phyloP scores from a whole-genome alignment of 2,329 filamentous ascomycete species.

The Colletotrichum musicola region DNA sequence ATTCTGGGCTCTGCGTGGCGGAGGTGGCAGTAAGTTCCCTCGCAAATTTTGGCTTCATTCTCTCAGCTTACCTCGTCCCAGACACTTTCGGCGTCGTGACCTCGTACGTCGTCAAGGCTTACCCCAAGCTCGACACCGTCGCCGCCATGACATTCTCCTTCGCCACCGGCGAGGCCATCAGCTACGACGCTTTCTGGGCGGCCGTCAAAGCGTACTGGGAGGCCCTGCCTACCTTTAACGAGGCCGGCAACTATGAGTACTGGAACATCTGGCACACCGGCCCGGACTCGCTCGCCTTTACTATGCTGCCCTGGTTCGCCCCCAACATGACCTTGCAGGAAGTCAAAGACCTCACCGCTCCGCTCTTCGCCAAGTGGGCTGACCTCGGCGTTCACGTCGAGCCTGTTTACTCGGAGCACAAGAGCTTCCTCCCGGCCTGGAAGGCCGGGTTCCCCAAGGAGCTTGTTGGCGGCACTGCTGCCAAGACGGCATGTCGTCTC shows the following conservation, averaged over 20 bases:
- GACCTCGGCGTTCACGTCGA: constrained; percentile 46
- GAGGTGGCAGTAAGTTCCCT: constrained; percentile 46
- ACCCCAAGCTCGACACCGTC: constrained; percentile 54
- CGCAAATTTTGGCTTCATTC: rapidly evolving
- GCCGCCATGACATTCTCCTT: constrained; percentile 60
- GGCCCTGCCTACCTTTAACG: constrained; percentile 41
- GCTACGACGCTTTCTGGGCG: constrained; percentile 45
- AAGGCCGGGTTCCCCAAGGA: constrained; percentile 42
- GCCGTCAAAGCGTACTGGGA: constrained; percentile 43
- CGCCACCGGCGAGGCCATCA: constrained; percentile 36
- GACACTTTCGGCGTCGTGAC: constrained; percentile 70
- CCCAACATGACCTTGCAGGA: constrained; percentile 48
- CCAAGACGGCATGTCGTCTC: constrained; percentile 29
- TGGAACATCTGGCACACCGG: constrained; percentile 44
- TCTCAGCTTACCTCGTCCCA: constrained; percentile 52
- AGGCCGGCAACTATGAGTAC: constrained; percentile 43
- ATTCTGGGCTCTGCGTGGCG: constrained; percentile 57
- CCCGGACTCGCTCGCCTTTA: constrained; percentile 43
- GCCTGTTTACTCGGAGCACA: constrained; percentile 43
- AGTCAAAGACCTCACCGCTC: constrained; percentile 51
- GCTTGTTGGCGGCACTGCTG: constrained; percentile 18
- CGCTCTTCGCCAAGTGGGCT: constrained; percentile 48
- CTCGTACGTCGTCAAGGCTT: constrained; percentile 65
- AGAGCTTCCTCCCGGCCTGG: constrained; percentile 45
- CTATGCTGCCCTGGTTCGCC: constrained; percentile 47